phyloP scores from a whole-genome alignment of 1,284 basidiomycete genomes.

The Afroboletus lepidellus region DNA sequence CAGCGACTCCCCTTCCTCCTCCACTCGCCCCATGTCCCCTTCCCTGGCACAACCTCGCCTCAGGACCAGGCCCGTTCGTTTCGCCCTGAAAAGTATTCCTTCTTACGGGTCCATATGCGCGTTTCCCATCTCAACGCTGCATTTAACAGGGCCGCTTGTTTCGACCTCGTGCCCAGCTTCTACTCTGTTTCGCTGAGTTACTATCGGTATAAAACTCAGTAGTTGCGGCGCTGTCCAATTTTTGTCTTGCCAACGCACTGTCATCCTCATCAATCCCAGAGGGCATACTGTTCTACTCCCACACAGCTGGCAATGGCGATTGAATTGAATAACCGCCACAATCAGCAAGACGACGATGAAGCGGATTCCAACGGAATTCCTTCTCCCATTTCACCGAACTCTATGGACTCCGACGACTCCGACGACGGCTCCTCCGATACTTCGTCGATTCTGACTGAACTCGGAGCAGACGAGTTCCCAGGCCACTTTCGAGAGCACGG shows the following conservation, averaged over 20 bases:
- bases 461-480: constrained; percentile 52
- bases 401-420: constrained; percentile 18
- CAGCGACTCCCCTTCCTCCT: constrained; percentile 22
- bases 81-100: constrained; percentile 14
- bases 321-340: constrained; percentile 24
- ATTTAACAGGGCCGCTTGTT: constrained; percentile 35
- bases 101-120: constrained; percentile 11
- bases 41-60: constrained; percentile 8
- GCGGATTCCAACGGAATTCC: constrained; percentile 11
- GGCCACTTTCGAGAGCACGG: constrained; percentile 53
- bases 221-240: constrained; percentile 39
- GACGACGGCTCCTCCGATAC: constrained; percentile 40
- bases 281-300: constrained; percentile 13
- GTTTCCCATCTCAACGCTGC: constrained; percentile 27
- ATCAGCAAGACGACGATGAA: constrained; percentile 27
- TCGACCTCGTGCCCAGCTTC: constrained; percentile 37
- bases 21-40: constrained; percentile 4
- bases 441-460: constrained; percentile 41
- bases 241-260: constrained; percentile 37
- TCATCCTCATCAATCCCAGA: constrained; percentile 30
- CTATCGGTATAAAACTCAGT: constrained; percentile 41
- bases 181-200: constrained; percentile 40
- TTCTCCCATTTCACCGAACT: constrained; percentile 5
- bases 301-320: constrained; percentile 29
- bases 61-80: constrained; percentile 12